phyloP scores from a whole-genome alignment of 1,284 basidiomycete genomes.

The Neonothopanus nambi region DNA sequence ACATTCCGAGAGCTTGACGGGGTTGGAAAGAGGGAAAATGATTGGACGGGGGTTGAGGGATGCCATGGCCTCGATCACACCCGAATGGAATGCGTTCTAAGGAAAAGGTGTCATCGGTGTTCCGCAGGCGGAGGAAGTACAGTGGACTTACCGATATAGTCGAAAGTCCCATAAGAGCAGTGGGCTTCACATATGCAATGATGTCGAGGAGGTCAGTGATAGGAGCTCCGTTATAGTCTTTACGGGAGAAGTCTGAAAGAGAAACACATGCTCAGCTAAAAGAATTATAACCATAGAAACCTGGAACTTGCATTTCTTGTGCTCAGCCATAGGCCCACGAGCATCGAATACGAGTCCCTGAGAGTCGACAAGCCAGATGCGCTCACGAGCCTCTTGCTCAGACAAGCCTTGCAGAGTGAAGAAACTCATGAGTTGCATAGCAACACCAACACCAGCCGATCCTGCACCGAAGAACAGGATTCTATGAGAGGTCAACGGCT shows the following conservation, averaged over 20 bases:
- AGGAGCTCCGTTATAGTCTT: conserved; percentile 76
- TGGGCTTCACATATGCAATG: conserved; percentile 86
- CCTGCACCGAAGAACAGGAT: conserved; percentile 93
- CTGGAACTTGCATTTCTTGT: conserved; percentile 71
- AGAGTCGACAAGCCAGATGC: conserved; percentile 87
- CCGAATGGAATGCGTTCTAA: conserved; percentile 75
- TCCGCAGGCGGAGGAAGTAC: conserved; percentile 12
- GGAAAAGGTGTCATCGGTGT: conserved; percentile 11
- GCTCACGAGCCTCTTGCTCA: conserved; percentile 74
- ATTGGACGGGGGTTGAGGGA: conserved; percentile 85
- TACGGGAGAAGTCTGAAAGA: conserved; percentile 72
- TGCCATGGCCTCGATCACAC: conserved; percentile 83
- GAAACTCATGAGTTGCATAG: conserved; percentile 86
- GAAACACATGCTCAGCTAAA: not conserved
- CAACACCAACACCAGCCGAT: conserved; percentile 88
- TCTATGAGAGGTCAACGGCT: conserved; percentile 72
- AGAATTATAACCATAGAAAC: conserved; percentile 1
- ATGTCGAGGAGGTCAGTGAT: conserved; percentile 80
- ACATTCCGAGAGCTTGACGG: conserved; percentile 82
- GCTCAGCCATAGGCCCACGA: conserved; percentile 73
- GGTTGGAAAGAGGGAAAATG: conserved; percentile 97
- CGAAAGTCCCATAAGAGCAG: conserved; percentile 88
- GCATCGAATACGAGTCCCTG: conserved; percentile 79
- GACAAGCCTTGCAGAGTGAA: conserved; percentile 80
- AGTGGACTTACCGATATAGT: conserved; percentile 62